Conservation (phyloP, 495 filamentous ascomycete species). For the Cetradonia linearis region DNA sequence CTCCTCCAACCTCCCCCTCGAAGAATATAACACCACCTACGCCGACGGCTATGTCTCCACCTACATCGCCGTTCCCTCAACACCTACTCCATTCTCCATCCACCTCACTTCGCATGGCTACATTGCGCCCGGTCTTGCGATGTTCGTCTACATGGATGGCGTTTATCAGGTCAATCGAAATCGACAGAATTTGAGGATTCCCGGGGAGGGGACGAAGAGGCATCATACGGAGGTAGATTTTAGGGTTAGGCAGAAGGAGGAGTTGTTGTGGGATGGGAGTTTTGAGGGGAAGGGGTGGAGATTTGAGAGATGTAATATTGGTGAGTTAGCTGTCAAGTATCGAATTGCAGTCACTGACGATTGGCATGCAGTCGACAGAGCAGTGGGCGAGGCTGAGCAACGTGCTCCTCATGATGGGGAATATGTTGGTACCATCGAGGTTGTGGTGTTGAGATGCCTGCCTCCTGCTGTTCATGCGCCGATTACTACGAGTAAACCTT, state of each 20-base stretch:
- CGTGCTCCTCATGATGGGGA: constrained; percentile 26
- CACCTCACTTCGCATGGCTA: constrained; percentile 33
- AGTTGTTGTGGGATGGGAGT: constrained; percentile 28
- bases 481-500: not conserved
- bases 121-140: constrained; percentile 38
- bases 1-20: constrained; percentile 27
- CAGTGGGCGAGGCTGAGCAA: constrained; percentile 14
- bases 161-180: constrained; percentile 42
- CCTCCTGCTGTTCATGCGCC: not conserved
- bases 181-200: constrained; percentile 28
- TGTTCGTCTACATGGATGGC: constrained; percentile 43
- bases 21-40: constrained; percentile 36
- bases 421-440: constrained; percentile 40
- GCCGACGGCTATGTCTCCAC: constrained; percentile 37
- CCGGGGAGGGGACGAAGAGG: constrained; percentile 13
- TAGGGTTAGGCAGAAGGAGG: constrained; percentile 37
- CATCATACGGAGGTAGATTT: constrained; percentile 32
- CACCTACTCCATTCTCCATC: constrained; percentile 31
- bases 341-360: not conserved
- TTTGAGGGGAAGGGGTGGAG: constrained; percentile 37
- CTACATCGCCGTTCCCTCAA: constrained; percentile 34
- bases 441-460: constrained; percentile 36
- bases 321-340: constrained; percentile 21
- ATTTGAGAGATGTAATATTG: constrained; percentile 34
- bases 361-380: constrained; percentile 9